phyloP scores from a whole-genome alignment of 2,329 filamentous ascomycete species.

The Lasiodiplodia citricola region DNA sequence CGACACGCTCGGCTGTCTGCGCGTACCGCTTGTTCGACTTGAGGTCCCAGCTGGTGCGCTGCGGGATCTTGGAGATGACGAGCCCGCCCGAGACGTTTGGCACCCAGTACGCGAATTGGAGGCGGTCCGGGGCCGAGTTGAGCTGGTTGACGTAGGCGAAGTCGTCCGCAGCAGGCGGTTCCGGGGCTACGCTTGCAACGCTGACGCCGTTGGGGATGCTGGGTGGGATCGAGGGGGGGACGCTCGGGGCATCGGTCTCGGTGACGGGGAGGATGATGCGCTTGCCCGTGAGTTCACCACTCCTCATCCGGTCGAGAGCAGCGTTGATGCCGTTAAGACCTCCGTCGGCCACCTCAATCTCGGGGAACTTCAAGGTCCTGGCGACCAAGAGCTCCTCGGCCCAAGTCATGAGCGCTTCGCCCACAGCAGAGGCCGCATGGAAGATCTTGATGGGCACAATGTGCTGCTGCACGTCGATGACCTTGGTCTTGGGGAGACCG shows the following conservation, averaged over 20 bases:
- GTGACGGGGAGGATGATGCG: slow-evolving; percentile 63
- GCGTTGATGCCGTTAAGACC: slow-evolving; percentile 71
- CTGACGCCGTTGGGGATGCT: neutral
- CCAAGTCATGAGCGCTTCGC: slow-evolving; percentile 68
- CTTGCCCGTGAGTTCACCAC: slow-evolving; percentile 70
- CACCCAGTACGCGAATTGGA: slow-evolving; percentile 60
- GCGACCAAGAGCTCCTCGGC: slow-evolving; percentile 67
- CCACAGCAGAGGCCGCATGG: slow-evolving; percentile 69
- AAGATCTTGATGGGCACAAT: slow-evolving; percentile 78
- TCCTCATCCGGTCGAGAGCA: slow-evolving; percentile 69
- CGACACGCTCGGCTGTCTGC: slow-evolving; percentile 53
- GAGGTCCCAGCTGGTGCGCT: slow-evolving; percentile 57
- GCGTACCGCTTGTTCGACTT: slow-evolving; percentile 57
- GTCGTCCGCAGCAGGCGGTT: slow-evolving; percentile 11
- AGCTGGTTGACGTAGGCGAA: slow-evolving; percentile 42
- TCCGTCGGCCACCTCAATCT: slow-evolving; percentile 67
- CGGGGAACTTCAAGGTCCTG: slow-evolving; percentile 62
- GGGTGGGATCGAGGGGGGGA: neutral
- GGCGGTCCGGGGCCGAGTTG: slow-evolving; percentile 50
- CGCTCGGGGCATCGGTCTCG: neutral
- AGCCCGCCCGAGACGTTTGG: slow-evolving; percentile 61
- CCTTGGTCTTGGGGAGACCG: slow-evolving; percentile 66
- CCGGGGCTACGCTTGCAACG: neutral
- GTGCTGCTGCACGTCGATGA: slow-evolving; percentile 60
- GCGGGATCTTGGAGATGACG: slow-evolving; percentile 59